phyloP scores from a whole-genome alignment of 352 stramenopile species.

The Aphanomyces invadans region DNA sequence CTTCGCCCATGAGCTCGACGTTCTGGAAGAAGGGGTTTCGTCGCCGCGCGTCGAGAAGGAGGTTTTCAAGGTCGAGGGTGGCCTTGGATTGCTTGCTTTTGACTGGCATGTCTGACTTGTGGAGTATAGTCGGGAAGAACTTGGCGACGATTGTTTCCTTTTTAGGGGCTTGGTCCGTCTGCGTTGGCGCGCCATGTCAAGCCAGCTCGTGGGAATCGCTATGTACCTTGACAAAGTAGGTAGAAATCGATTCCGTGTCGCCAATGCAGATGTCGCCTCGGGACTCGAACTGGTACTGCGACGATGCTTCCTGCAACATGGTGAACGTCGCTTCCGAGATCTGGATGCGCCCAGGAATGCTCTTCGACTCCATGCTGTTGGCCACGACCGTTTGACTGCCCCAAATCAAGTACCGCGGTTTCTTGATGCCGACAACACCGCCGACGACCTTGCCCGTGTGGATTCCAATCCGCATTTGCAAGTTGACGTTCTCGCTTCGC shows the following conservation, averaged over 20 bases:
- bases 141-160: constrained; percentile 14
- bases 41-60: background rate
- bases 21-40: constrained; percentile 14
- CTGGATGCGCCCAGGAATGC: constrained; percentile 46
- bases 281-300: constrained; percentile 49
- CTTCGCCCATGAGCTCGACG: constrained; percentile 2
- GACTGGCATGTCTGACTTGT: background rate
- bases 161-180: constrained; percentile 7
- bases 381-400: constrained; percentile 68
- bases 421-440: constrained; percentile 75
- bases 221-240: constrained; percentile 22
- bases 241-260: constrained; percentile 6
- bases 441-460: constrained; percentile 77
- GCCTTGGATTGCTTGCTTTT: background rate
- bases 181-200: background rate
- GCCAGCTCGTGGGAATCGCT: background rate
- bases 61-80: background rate
- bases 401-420: constrained; percentile 81
- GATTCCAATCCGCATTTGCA: constrained; percentile 83
- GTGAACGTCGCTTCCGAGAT: constrained; percentile 53
- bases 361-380: constrained; percentile 72
- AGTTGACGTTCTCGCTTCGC: constrained; percentile 43
- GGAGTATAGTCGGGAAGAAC: background rate
- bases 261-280: constrained; percentile 27
- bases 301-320: constrained; percentile 36